Base-by-base conservation (phyloP, 1,284 basidiomycete species). In the Cryptococcus sp. region DNA sequence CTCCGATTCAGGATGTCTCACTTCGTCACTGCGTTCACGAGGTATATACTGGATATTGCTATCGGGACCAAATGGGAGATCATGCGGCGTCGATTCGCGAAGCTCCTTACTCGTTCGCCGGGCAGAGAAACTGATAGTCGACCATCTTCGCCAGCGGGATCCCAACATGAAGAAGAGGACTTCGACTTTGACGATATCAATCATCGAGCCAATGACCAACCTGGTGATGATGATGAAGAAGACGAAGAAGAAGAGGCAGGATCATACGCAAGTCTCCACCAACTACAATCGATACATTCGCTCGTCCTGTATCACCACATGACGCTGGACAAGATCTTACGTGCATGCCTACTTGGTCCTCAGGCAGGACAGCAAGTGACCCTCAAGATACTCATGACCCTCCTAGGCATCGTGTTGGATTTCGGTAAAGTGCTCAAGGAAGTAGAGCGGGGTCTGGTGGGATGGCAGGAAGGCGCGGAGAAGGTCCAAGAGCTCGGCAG, bases 1-100 rank as follows among this genome's bases (percentile, higher is more conserved):
- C 86, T 91, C 63, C 85, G 89, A 39, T 91, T 90, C 70, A 79
- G 85, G 46, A 85, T 86, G 6, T 85, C 89, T 30, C 81, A 84
- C 7, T 90, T 93, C 77, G 80, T 91, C 46, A 80, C 81, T 20
- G 80, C 80, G 6, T 78, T 93, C 17, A 84, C 84, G 3, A 80
- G 83, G 39, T 91, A 93, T 66, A 81, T 91, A 20, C 86, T 87
- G 55, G 88, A 91, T 71, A 85, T 84, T 11, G 90, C 86, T 2
- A 89, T 93, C 59, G 83, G 85, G 10, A 84, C 84, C 16, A 87
- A 88, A 70, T 88, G 90, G 68, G 85, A 86, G 61, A 80, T 83
- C 0, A 90, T 93, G 78, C 76, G 90, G 19, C 73, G 70, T 5
- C 80, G 70, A 19, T 66, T 80, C n/a, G 66, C 66, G 16, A 67